Base-by-base conservation (phyloP, 2,329 filamentous ascomycete genomes). In the Sclerotinia minor region DNA sequence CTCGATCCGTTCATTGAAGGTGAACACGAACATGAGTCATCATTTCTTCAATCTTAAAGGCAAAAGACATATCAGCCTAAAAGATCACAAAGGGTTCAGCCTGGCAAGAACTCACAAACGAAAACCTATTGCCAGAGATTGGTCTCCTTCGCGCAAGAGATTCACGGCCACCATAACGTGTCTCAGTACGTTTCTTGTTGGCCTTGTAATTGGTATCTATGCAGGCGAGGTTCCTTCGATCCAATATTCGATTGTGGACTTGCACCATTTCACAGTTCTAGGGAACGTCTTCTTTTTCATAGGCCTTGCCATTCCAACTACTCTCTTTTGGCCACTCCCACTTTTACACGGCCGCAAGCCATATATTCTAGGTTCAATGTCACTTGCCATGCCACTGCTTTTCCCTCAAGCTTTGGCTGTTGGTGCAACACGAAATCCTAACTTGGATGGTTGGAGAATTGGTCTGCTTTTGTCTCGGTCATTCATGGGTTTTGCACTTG, bases 151-250 rank as follows among this genome's bases (percentile, higher is more conserved):
- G 26, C 86, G 89, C 71, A 94, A 94, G 77, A 81, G 89, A 69
- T 85, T 90, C 69, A 84, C 87, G 32, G 91, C 91, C 4, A 78
- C 82, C 4, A 85, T 92, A 68, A 87, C 89, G 13, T 94, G 91
- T 75, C 80, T 89, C 71, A 92, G 90, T 72, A 92, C 90, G 7
- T 87, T 88, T 19, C 80, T 92, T 65, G 82, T 93, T 57, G 91
- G 91, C 0, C 80, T 91, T 35, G 81, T 92, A 29, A 80, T 92
- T 68, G 91, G 91, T 0, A 89, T 93, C 29, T 94, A 93, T 76
- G 88, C 89, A 66, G 91, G 91, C 3, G 84, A 92, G 72, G 90
- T 92, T 0, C 90, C 91, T n/a, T 86, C 87, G 4, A 91, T 94
- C 35, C 90, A 93, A 75, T 92, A 92, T 76, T 88, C 87, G 73